These are phyloP conservation scores for Boletus reticulatus DNA, from an alignment of 768 basidiomycete species.

Conservation along the genomic window DNA sequence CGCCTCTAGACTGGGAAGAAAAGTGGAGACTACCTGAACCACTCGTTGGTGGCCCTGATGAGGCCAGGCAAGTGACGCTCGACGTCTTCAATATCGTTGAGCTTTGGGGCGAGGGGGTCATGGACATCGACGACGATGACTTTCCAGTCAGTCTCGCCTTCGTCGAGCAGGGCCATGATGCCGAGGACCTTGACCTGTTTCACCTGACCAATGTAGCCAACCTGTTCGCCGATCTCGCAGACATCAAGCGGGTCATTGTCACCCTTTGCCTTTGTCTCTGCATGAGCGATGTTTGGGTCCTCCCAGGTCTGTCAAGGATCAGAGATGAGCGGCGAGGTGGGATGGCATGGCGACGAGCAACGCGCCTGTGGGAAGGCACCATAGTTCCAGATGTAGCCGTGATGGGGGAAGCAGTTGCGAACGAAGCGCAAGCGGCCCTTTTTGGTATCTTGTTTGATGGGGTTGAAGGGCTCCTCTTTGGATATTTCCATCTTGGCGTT, in stretches of 20 bases:
- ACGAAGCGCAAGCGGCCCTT: slow-evolving; percentile 95
- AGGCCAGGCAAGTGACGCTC: slow-evolving; percentile 97
- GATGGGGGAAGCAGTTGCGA: slow-evolving; percentile 99
- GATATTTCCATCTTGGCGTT: slow-evolving; percentile 99
- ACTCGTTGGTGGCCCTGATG: slow-evolving; percentile 96
- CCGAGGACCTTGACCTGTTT: slow-evolving; percentile 99
- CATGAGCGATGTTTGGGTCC: slow-evolving; percentile 80
- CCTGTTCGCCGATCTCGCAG: slow-evolving; percentile 98
- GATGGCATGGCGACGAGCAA: background rate
- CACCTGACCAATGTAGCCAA: slow-evolving; percentile 94
- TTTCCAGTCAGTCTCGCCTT: slow-evolving; percentile 99
- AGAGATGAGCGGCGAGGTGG: background rate
- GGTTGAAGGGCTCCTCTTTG: slow-evolving; percentile 98
- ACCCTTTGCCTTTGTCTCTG: slow-evolving; percentile 98
- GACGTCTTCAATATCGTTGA: slow-evolving; percentile 99
- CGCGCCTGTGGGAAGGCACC: slow-evolving; percentile 96
- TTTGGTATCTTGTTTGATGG: slow-evolving; percentile 99
- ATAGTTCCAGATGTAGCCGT: slow-evolving; percentile 99
- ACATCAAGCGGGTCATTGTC: slow-evolving; percentile 99
- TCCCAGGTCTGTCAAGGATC: slow-evolving; percentile 82
- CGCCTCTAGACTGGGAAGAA: background rate
- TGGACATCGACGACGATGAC: slow-evolving; percentile 96
- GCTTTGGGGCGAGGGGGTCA: slow-evolving; percentile 92
- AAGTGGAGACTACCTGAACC: slow-evolving; percentile 76
- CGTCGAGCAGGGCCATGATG: slow-evolving; percentile 99